phyloP scores from a whole-genome alignment of 805 yeast species.

The Saccharomycopsis amapae region DNA sequence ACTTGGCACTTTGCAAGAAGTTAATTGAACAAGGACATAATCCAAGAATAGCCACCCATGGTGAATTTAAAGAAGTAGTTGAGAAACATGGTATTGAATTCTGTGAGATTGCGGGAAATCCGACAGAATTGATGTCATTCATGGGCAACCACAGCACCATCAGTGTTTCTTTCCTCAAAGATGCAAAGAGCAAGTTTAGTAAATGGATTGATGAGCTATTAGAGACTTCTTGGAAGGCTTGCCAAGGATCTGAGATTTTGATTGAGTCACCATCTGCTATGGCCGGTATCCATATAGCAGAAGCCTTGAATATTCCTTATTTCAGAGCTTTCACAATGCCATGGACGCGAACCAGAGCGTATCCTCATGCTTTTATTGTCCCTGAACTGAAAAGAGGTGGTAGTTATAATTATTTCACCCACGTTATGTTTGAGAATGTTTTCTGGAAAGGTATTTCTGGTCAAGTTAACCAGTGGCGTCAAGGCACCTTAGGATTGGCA shows the following conservation, averaged over 20 bases:
- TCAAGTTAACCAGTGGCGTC: slow-evolving; percentile 86
- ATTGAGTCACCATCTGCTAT: slow-evolving; percentile 96
- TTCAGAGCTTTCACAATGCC: slow-evolving; percentile 98
- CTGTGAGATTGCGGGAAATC: slow-evolving; percentile 81
- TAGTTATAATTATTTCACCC: slow-evolving; percentile 85
- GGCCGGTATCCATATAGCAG: slow-evolving; percentile 94
- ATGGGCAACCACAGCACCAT: slow-evolving; percentile 90
- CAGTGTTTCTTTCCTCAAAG: slow-evolving; percentile 74
- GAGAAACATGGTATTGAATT: slow-evolving; percentile 59
- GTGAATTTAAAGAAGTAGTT: slow-evolving; percentile 75
- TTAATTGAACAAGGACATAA: slow-evolving; percentile 72
- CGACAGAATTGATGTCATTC: slow-evolving; percentile 82
- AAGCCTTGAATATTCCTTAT: slow-evolving; percentile 82
- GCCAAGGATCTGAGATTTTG: slow-evolving; percentile 70
- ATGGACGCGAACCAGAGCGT: slow-evolving; percentile 92
- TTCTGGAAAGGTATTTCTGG: slow-evolving; percentile 90
- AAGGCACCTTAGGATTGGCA: slow-evolving; percentile 52
- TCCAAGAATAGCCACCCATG: slow-evolving; percentile 81
- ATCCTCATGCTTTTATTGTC: slow-evolving; percentile 93
- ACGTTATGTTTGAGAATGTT: slow-evolving; percentile 85
- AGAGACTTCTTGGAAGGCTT: slow-evolving; percentile 74
- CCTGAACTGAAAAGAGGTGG: slow-evolving; percentile 94
- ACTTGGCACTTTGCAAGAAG: slow-evolving; percentile 81
- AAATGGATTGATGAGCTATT: slow-evolving; percentile 78
- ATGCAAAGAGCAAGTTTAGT: slow-evolving; percentile 72